Conservation (phyloP, 2,329 filamentous ascomycete species). For the Aciculosporium take region DNA sequence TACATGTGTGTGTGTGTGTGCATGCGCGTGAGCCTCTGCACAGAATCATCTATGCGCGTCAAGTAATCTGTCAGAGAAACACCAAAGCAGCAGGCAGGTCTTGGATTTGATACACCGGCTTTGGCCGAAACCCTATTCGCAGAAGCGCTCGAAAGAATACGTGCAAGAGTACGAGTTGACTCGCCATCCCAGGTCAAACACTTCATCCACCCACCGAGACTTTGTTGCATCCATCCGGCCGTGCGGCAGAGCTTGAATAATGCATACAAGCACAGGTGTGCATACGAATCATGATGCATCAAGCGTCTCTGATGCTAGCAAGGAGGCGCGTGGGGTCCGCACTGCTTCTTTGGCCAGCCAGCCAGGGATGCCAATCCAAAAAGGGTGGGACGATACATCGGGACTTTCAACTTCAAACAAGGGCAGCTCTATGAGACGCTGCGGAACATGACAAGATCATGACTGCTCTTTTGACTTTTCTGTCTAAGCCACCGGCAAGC, state of each 20-base stretch:
- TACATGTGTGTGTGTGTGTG: background rate
- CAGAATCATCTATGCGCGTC: no score
- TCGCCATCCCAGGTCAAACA: constrained; percentile 11
- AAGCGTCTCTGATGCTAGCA: no score
- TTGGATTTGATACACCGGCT: constrained; percentile 6
- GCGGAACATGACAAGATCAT: background rate
- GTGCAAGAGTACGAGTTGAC: constrained; percentile 7
- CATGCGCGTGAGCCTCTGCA: no score
- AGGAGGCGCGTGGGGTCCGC: background rate
- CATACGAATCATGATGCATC: no score
- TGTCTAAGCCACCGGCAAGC: background rate
- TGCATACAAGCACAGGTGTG: no score
- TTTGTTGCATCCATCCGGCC: no score
- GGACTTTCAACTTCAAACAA: background rate
- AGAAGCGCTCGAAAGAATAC: constrained; percentile 9
- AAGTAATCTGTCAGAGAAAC: no score
- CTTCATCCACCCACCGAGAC: no score
- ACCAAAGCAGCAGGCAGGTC: no score
- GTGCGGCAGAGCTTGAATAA: background rate
- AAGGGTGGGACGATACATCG: background rate
- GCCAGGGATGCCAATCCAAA: background rate
- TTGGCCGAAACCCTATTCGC: constrained; percentile 13
- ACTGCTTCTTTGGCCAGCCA: background rate
- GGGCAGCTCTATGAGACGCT: background rate
- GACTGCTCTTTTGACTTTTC: no score